Conservation (phyloP, 139 green algal species). For the Closterium sp. region DNA sequence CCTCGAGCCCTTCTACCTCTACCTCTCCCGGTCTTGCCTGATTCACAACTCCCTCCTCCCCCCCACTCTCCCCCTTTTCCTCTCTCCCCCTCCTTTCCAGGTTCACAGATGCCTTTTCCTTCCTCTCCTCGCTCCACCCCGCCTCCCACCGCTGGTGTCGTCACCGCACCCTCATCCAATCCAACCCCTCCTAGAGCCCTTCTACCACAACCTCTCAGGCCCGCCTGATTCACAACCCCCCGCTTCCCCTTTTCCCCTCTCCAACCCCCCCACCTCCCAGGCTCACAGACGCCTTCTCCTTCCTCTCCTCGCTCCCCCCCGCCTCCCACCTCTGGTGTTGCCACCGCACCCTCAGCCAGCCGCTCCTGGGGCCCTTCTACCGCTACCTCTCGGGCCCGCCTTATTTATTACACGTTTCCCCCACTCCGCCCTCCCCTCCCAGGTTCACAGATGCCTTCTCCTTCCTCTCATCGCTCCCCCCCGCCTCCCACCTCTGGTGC, state of each 20-base stretch:
- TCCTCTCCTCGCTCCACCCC: neutral
- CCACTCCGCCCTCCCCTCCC: neutral
- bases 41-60: too few relatives aligned
- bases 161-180: conserved; percentile 13
- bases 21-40: too few relatives aligned
- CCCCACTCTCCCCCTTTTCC: too few relatives aligned
- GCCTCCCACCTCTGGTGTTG: conserved; percentile 6
- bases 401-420: too few relatives aligned
- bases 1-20: too few relatives aligned
- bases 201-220: conserved; percentile 33
- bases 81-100: neutral
- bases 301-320: conserved; percentile 1
- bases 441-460: conserved; percentile 33
- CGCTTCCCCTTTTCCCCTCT: neutral
- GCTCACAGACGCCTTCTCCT: conserved; percentile 31
- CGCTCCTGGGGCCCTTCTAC: conserved; percentile 40
- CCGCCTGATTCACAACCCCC: neutral
- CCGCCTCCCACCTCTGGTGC: conserved; percentile 12
- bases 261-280: neutral
- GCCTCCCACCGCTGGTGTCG: conserved; percentile 5
- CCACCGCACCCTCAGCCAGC: conserved; percentile 8
- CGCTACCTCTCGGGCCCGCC: conserved; percentile 8
- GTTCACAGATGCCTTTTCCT: conserved; percentile 29
- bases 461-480: conserved; percentile 6
- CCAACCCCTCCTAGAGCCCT: conserved; percentile 37